Evolutionary conservation across 805 yeast species (phyloP).

Genomic region (Metschnikowia kunwiensis): DNA sequence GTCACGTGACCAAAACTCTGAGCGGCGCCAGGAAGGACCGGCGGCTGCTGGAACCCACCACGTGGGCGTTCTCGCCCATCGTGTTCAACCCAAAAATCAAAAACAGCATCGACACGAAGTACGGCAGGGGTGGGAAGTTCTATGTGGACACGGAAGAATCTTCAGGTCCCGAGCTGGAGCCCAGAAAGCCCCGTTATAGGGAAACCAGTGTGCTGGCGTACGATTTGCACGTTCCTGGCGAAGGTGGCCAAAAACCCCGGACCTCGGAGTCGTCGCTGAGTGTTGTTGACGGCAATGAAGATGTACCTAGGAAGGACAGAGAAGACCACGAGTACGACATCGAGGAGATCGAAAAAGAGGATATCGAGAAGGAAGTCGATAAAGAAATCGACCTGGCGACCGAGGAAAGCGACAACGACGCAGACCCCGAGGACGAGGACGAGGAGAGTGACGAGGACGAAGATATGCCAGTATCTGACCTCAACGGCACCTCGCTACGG

Average conservation of each 20-base stretch:
- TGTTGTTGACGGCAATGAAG: too few relatives aligned
- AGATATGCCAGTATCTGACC: slow-evolving; percentile 7
- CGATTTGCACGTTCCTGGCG: too few relatives aligned
- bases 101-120: slow-evolving; percentile 77
- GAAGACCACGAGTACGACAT: slow-evolving; percentile 1
- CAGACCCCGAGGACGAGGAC: slow-evolving; percentile 17
- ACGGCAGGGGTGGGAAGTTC: slow-evolving; percentile 86
- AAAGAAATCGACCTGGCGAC: slow-evolving; percentile 12
- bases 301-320: not conserved
- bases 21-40: slow-evolving; percentile 7
- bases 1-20: not conserved
- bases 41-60: slow-evolving; percentile 6
- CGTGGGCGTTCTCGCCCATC: slow-evolving; percentile 77
- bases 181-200: slow-evolving; percentile 9
- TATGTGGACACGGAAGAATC: slow-evolving; percentile 49
- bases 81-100: slow-evolving; percentile 77
- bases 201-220: slow-evolving; percentile 16
- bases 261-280: slow-evolving; percentile 3
- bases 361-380: slow-evolving; percentile 12
- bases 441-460: slow-evolving; percentile 40
- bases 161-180: slow-evolving; percentile 12
- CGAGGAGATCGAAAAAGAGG: slow-evolving; percentile 11
- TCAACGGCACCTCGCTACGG: slow-evolving; percentile 11
- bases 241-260: too few relatives aligned
- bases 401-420: slow-evolving; percentile 18